Evolutionary conservation across 345 rosid genomes (phyloP).

Genomic region (Eucalyptus decipiens): DNA sequence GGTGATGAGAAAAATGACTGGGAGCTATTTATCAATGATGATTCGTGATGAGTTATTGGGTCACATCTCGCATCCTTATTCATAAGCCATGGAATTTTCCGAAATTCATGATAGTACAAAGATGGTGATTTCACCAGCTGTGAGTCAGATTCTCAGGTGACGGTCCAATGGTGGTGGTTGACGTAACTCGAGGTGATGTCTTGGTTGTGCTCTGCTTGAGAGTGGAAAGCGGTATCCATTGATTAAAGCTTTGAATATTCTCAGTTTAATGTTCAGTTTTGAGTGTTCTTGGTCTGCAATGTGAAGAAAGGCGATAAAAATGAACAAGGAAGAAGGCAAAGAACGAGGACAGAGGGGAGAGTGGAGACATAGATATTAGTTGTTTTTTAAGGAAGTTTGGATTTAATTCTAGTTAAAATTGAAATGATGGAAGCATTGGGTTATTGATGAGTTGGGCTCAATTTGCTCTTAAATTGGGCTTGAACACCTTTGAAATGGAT

Average conservation of each 20-base stretch:
- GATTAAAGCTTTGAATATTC: background rate
- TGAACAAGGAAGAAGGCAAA: no score
- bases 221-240: background rate
- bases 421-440: background rate
- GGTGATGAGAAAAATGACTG: background rate
- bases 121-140: background rate
- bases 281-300: background rate
- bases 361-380: no score
- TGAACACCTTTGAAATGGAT: no score
- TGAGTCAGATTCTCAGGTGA: background rate
- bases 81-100: background rate
- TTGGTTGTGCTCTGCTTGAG: background rate
- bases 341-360: no score
- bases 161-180: background rate
- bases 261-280: no score
- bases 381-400: background rate
- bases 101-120: no score
- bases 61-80: background rate
- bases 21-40: no score
- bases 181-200: background rate
- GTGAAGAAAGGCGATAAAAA: no score
- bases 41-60: background rate
- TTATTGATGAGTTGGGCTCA: background rate
- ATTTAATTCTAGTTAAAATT: background rate
- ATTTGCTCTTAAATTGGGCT: background rate